Percentiles rank a stretch among this genome's conserved stretches.
These are phyloP conservation scores for Verticillium nonalfalfae DNA, from an alignment of 2,329 filamentous ascomycete species.

Conservation along the genomic window DNA sequence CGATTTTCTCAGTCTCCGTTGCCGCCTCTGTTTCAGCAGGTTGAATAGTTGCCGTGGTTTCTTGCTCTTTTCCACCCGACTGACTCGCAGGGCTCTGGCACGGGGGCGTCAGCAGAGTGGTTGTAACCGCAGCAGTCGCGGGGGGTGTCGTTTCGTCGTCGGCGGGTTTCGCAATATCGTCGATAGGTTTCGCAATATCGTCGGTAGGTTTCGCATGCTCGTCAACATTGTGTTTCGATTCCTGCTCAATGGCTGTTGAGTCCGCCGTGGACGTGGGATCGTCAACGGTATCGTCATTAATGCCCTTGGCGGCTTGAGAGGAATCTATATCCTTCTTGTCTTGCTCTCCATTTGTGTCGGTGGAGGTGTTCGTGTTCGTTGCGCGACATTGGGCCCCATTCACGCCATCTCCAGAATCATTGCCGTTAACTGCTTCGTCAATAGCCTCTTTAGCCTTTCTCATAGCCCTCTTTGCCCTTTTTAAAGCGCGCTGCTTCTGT, in stretches of 20 bases:
- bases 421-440: conserved; percentile 3
- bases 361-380: background rate
- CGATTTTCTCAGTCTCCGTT: background rate
- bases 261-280: background rate
- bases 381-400: too few species aligned
- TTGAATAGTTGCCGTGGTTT: background rate
- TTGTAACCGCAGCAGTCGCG: background rate
- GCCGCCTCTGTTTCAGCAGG: background rate
- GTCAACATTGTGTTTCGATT: background rate
- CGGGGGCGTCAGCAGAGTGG: background rate
- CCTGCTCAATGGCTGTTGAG: background rate
- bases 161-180: background rate
- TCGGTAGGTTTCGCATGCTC: background rate
- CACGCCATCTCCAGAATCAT: background rate
- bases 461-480: conserved; percentile 6
- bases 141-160: background rate
- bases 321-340: conserved; percentile 12
- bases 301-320: background rate
- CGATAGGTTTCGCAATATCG: background rate
- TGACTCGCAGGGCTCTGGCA: background rate
- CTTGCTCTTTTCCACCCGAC: background rate
- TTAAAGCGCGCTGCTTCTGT: conserved; percentile 7
- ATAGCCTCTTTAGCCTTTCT: conserved; percentile 14
- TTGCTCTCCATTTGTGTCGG: conserved; percentile 9
- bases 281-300: background rate